These are phyloP conservation scores for Tetraselmis striata DNA, from an alignment of 139 green algal genomes.

Conservation along the genomic window DNA sequence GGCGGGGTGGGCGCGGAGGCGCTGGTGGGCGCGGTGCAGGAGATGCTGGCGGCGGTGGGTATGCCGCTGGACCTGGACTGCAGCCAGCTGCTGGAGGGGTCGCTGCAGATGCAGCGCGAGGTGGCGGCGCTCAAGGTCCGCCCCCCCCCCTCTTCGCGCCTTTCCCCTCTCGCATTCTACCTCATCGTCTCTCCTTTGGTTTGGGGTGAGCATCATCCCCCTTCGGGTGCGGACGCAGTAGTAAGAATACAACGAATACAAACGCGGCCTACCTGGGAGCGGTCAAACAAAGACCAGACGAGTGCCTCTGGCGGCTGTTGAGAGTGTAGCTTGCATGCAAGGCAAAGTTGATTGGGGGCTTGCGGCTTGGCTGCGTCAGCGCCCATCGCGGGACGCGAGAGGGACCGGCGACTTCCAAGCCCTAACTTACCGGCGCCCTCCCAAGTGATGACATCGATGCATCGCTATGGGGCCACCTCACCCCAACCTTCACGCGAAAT, in stretches of 20 bases:
- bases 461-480: too few relatives aligned
- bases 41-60: conserved; percentile 55
- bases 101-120: conserved; percentile 33
- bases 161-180: neutral
- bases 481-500: too few relatives aligned
- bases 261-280: neutral
- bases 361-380: too few relatives aligned
- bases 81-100: conserved; percentile 35
- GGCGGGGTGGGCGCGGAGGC: conserved; percentile 26
- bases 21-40: conserved; percentile 42
- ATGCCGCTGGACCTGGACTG: conserved; percentile 47
- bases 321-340: too few relatives aligned
- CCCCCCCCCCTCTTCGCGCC: conserved; percentile 11
- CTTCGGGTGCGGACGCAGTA: too few relatives aligned
- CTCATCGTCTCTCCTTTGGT: neutral
- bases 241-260: neutral
- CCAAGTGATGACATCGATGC: too few relatives aligned
- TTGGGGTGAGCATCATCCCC: too few relatives aligned
- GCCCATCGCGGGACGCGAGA: too few relatives aligned
- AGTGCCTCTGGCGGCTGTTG: neutral
- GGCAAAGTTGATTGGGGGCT: too few relatives aligned
- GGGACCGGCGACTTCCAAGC: too few relatives aligned
- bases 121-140: conserved; percentile 11
- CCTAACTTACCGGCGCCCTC: too few relatives aligned
- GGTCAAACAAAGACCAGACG: neutral